These are phyloP conservation scores for Escallonia rubra DNA, from an alignment of 129 eudicot species.

Conservation along the genomic window DNA sequence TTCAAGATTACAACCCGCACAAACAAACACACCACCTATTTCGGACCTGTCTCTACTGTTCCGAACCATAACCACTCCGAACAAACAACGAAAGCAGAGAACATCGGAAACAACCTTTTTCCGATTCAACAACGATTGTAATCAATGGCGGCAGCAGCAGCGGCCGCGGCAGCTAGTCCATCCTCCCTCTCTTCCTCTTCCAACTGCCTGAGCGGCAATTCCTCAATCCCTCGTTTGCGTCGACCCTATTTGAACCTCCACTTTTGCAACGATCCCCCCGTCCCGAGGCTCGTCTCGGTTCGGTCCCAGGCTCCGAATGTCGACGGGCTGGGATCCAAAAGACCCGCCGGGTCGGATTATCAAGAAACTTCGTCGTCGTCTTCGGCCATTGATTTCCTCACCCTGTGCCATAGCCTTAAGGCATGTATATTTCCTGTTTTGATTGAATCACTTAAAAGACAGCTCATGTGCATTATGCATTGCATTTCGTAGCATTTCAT, in stretches of 20 bases:
- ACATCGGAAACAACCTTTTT: too few relatives aligned
- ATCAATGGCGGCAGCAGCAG: constrained; percentile 3
- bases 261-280: constrained; percentile 23
- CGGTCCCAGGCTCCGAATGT: constrained; percentile 33
- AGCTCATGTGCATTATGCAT: too few relatives aligned
- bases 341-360: constrained; percentile 17
- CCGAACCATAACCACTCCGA: too few relatives aligned
- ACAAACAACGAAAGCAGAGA: too few relatives aligned
- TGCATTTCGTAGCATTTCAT: too few relatives aligned
- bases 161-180: constrained; percentile 57
- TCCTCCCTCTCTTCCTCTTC: constrained; percentile 25
- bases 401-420: constrained; percentile 83
- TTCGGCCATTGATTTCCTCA: constrained; percentile 74
- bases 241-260: constrained; percentile 34
- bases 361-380: constrained; percentile 35
- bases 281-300: constrained; percentile 30
- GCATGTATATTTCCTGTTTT: constrained; percentile 8
- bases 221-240: constrained; percentile 20
- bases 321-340: constrained; percentile 24
- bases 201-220: constrained; percentile 10
- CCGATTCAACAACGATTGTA: too few relatives aligned
- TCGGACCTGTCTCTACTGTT: background rate
- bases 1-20: background rate
- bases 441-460: too few relatives aligned
- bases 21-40: background rate